These are phyloP conservation scores for Encephalitozoon cuniculi DNA, from an alignment of 371 early-diverging fungal genomes.

Conservation along the genomic window DNA sequence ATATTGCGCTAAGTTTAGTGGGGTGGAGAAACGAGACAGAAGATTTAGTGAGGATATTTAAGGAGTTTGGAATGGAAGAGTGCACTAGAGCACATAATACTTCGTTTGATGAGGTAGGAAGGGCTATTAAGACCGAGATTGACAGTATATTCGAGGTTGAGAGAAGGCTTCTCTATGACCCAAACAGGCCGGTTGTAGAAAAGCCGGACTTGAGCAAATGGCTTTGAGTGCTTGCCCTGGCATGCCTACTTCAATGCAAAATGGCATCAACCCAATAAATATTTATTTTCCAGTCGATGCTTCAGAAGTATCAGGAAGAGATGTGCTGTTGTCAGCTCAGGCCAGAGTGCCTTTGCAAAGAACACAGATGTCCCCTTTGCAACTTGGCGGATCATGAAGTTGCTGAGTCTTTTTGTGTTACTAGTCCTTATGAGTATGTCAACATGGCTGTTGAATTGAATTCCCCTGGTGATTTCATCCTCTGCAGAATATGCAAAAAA, in stretches of 20 bases:
- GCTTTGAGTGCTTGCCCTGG: not conserved
- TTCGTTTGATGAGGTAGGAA: not conserved
- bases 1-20: not conserved
- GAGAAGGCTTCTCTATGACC: not conserved
- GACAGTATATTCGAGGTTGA: not conserved
- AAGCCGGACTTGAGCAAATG: constrained; percentile 14
- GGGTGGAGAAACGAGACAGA: constrained; percentile 20
- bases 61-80: constrained; percentile 2
- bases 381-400: constrained; percentile 88
- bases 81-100: not conserved
- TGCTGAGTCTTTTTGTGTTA: constrained; percentile 85
- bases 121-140: not conserved
- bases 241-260: not conserved
- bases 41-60: not conserved
- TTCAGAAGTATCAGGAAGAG: constrained; percentile 40
- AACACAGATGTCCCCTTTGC: constrained; percentile 33
- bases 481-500: constrained; percentile 89
- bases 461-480: constrained; percentile 67
- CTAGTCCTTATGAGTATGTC: constrained; percentile 91
- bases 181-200: not conserved
- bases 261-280: not conserved
- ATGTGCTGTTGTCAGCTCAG: constrained; percentile 48
- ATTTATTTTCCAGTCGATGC: constrained; percentile 44
- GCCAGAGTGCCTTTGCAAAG: constrained; percentile 57
- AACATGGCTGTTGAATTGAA: constrained; percentile 40